Percentiles rank a stretch among this genome's conserved stretches.
Conservation (phyloP, 768 basidiomycete species). For the Psilocybe cyanescens region DNA sequence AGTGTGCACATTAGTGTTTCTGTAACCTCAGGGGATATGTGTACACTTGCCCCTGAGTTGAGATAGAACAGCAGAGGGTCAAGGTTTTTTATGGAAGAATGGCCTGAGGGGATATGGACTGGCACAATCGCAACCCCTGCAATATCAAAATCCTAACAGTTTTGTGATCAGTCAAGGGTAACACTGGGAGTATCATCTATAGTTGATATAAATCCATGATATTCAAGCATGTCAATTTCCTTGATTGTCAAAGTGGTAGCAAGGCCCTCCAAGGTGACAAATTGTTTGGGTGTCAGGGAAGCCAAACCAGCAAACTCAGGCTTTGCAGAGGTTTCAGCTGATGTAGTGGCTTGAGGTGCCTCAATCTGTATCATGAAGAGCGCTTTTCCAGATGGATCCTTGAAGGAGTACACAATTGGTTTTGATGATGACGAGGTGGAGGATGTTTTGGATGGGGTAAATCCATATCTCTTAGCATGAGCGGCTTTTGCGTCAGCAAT, state of each 20-base stretch:
- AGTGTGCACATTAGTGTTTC: slow-evolving; percentile 17
- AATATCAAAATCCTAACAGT: background rate
- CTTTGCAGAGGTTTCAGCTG: background rate
- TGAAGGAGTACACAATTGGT: background rate
- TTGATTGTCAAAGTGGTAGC: no score
- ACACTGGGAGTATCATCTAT: no score
- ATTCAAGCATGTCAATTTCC: no score
- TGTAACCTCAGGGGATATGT: slow-evolving; percentile 23
- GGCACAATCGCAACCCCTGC: background rate
- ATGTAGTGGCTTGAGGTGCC: background rate
- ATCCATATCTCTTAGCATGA: no score
- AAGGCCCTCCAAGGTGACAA: no score
- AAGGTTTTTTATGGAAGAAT: background rate
- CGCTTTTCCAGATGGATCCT: slow-evolving; percentile 3
- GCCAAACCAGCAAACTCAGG: no score
- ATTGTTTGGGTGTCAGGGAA: no score
- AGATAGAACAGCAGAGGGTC: slow-evolving; percentile 24
- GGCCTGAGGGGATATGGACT: background rate
- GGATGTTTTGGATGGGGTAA: no score
- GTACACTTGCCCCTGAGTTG: slow-evolving; percentile 28
- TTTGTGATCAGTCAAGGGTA: no score
- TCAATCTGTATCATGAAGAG: slow-evolving; percentile 1
- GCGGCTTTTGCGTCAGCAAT: slow-evolving; percentile 21
- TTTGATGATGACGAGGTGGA: background rate
- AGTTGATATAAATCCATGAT: no score